phyloP scores from a whole-genome alignment of 495 filamentous ascomycete species.

The Penicillium parvum region DNA sequence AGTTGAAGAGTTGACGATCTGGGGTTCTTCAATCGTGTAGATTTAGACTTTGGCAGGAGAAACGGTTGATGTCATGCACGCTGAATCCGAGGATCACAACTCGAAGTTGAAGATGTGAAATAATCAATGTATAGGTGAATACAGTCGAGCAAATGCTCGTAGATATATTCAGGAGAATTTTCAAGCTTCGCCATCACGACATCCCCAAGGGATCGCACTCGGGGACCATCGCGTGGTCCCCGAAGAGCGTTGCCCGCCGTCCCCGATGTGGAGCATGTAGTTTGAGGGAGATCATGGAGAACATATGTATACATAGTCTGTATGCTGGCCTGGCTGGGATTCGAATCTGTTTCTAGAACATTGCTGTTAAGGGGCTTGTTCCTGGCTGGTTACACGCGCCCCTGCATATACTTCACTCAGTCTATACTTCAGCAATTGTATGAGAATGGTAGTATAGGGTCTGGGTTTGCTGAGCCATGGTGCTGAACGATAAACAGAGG shows the following conservation, averaged over 20 bases:
- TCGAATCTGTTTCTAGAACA: background rate
- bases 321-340: background rate
- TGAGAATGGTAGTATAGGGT: background rate
- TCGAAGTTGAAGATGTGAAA: background rate
- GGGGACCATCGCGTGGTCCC: slow-evolving; percentile 21
- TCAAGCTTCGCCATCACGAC: background rate
- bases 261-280: slow-evolving; percentile 4
- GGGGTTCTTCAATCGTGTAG: too few relatives aligned
- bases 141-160: too few relatives aligned
- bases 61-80: slow-evolving; percentile 7
- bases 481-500: background rate
- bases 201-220: slow-evolving; percentile 6
- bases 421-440: background rate
- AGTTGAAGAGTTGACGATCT: too few relatives aligned
- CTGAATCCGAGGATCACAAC: background rate
- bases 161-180: slow-evolving; percentile 4
- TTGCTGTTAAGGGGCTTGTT: slow-evolving; percentile 2
- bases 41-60: slow-evolving; percentile 13
- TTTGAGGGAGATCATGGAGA: background rate
- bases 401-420: background rate
- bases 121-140: background rate
- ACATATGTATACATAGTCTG: background rate
- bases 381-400: background rate
- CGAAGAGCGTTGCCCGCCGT: slow-evolving; percentile 3
- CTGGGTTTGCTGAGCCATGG: background rate